These are phyloP conservation scores for Xylaria cubensis DNA, from an alignment of 495 filamentous ascomycete species.

Conservation along the genomic window DNA sequence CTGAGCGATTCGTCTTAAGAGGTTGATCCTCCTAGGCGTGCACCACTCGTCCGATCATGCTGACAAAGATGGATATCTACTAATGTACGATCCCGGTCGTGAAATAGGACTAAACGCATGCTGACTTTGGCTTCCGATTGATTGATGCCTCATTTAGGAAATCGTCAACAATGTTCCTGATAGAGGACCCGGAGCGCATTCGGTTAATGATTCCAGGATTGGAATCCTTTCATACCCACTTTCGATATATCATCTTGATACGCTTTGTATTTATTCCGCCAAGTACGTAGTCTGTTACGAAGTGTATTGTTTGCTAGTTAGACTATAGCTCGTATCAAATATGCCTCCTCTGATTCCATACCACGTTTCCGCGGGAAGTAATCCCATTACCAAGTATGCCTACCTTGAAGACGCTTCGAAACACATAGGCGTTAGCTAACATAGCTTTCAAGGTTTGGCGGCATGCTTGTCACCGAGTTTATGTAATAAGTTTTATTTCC, in stretches of 20 bases:
- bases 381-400: conserved; percentile 5
- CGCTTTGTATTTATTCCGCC: background rate
- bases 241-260: background rate
- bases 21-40: background rate
- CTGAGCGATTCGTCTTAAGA: conserved; percentile 5
- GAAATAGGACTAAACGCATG: background rate
- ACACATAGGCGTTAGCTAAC: background rate
- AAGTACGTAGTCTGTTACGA: background rate
- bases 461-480: conserved; percentile 1
- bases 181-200: conserved; percentile 5
- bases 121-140: conserved; percentile 3
- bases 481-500: background rate
- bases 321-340: conserved; percentile 1
- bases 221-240: conserved; percentile 1
- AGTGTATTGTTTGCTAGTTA: background rate
- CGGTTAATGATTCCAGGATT: background rate
- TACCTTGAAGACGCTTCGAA: background rate
- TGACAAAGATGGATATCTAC: background rate
- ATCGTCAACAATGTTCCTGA: background rate
- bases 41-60: background rate
- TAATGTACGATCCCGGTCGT: background rate
- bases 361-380: conserved; percentile 6
- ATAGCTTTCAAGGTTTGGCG: background rate
- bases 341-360: conserved; percentile 11
- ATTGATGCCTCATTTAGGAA: conserved; percentile 3